Evolutionary conservation across 164 flowering plant species (phyloP).

Genomic region (Macadamia tetraphylla): DNA sequence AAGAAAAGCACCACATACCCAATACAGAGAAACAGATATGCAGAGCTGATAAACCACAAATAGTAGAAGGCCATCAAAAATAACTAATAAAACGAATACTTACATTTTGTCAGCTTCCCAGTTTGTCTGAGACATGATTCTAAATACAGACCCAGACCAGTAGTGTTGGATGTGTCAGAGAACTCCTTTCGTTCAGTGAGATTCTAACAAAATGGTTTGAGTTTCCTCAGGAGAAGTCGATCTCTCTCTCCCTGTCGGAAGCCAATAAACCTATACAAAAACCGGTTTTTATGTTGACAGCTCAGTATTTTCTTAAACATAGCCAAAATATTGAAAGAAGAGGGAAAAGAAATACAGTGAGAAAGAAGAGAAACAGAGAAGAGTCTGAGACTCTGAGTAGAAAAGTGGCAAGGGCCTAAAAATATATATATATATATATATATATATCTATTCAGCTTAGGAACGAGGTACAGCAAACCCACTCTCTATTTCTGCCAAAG

Average conservation of each 20-base stretch:
- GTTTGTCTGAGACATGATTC: slow-evolving; percentile 84
- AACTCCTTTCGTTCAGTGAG: slow-evolving; percentile 4
- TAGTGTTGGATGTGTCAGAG: slow-evolving; percentile 1
- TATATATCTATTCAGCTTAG: not conserved
- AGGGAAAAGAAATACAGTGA: not conserved
- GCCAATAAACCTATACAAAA: slow-evolving; percentile 2
- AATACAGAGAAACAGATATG: not conserved
- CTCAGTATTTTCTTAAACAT: not conserved
- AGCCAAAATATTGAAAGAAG: not conserved
- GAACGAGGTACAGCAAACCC: not conserved
- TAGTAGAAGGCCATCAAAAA: not conserved
- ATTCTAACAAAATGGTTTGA: slow-evolving; percentile 1
- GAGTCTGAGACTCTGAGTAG: not conserved
- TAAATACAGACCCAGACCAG: slow-evolving; percentile 12
- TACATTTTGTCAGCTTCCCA: slow-evolving; percentile 46
- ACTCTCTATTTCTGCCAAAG: not conserved
- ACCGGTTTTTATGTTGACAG: not conserved
- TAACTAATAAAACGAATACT: not conserved
- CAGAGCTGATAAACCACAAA: not conserved
- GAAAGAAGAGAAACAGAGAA: not conserved
- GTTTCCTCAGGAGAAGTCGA: not conserved
- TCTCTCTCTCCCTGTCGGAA: not conserved
- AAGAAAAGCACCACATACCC: not conserved
- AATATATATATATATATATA: not conserved
- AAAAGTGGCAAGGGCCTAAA: not conserved